Base-by-base conservation (phyloP, 768 basidiomycete genomes). In the Rubroboletus satanas region DNA sequence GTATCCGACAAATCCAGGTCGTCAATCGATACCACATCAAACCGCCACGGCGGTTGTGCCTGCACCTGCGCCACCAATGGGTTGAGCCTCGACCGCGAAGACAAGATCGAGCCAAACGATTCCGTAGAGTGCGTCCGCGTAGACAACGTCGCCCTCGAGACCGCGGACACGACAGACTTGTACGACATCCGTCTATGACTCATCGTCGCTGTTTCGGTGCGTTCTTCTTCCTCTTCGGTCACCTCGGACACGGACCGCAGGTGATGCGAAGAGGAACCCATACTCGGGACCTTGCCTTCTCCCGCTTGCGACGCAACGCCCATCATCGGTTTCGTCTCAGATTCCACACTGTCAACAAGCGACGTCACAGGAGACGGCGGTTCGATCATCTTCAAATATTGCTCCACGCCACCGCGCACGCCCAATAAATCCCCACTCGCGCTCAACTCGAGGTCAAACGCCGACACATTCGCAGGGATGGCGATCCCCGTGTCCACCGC, bases 1-100 rank as follows among this genome's bases (percentile, higher is more conserved):
- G 82, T 79, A 65, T 90, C 89, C 1, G 89, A 90, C n/a, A 90
- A 71, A 54, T 91, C 88, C 39, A 89, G 71, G 38, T 90, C 90
- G 63, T 91, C 88, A 45, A 90, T 82, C 7, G 88, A 87, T 21
- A 85, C 85, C 44, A 90, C 79, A 55, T 90, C 87, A 46, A 88
- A 82, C 56, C 74, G 77, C 82, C 79, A 88, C 29, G 76, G 80
- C 1, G 79, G 73, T 31, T 74, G 66, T 18, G 66, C 69, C 44
- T 72, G 71, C 2, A 71, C 69, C 47, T 72, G 66, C 29, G 69
- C 69, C 9, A 72, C 69, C 29, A 71, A 18, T 21, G 69, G 71
- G 41, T 71, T 71, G 36, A 71, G 49, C 11, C 45, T 45, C 5
- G 71, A 72, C 35, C 55, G 57, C 2, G 69, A 71, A 5, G 69